Evolutionary conservation across 2,329 filamentous ascomycete species (phyloP), one percentile per base, ranked within the genome.

Genomic region (Aureobasidium mangrovei): DNA sequence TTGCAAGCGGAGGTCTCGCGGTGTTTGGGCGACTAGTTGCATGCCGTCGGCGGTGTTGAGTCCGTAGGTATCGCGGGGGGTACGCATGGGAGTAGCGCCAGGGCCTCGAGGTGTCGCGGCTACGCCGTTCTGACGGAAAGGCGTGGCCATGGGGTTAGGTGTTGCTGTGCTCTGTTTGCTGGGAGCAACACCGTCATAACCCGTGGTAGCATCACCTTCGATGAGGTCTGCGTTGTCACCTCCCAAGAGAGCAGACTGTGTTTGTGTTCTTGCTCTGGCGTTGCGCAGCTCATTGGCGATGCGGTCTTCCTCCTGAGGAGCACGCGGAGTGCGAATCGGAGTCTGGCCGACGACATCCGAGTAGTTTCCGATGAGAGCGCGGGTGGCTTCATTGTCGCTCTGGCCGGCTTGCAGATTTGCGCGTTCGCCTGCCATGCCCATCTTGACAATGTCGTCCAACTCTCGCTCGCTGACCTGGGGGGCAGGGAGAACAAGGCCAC

Each of bases 261-360:
- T 97, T 65, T 95, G 87, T 0, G 90, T 97, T 48, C 96, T 75
- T 6, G 93, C 88, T 60, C 87, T 82, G 45, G 96, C 95, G 67
- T 98, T 97, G 56, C 85, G 83, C 59, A 97, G 91, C 70, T 98
- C 93, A 67, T 97, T 98, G 60, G 91, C 90, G 56, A 98, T 93
- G 60, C 89, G 85, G 64, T 98, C 93, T 67, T 98, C 91, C 67
- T 95, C 88, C 45, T 90, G 86, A 0, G 93, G 87, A 3, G 91
- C 93, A 69, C 85, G 84, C 3, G 93, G 93, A 4, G 93, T 98
- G 59, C 93, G 83, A 58, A 98, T 95, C 0, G 93, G 93, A 9
- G 89, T 91, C 56, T 79, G 83, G 53, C 82, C 84, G 65, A 93
- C 86, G 51, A 95, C 81, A 38, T 81, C 83, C 12, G 86, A 82